These are phyloP conservation scores for Russula ochroleuca DNA, from an alignment of 768 basidiomycete genomes.

Conservation along the genomic window DNA sequence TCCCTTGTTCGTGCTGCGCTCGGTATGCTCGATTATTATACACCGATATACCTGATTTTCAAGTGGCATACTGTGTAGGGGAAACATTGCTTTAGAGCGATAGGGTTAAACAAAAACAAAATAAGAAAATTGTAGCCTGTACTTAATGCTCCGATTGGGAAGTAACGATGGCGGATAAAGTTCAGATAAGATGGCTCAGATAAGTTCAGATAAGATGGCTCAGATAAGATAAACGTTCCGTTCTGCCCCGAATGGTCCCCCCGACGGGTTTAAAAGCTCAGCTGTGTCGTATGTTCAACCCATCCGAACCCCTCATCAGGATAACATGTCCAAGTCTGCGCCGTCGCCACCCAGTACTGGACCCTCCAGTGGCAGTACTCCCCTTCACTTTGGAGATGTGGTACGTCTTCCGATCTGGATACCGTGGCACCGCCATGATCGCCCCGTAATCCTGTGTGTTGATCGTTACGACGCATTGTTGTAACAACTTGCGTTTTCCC, in stretches of 20 bases:
- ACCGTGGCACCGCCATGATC: conserved; percentile 16
- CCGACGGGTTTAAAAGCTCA: background rate
- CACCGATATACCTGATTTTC: background rate
- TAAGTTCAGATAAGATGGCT: too few relatives aligned
- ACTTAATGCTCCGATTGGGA: background rate
- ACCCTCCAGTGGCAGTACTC: conserved; percentile 29
- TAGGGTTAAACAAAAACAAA: background rate
- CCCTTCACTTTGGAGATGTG: conserved; percentile 40
- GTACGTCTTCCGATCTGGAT: conserved; percentile 34
- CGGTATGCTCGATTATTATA: conserved; percentile 45
- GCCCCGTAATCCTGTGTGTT: conserved; percentile 15
- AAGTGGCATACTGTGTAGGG: conserved; percentile 17
- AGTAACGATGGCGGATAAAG: too few relatives aligned
- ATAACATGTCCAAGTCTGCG: conserved; percentile 28
- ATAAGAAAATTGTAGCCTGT: background rate
- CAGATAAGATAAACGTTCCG: too few relatives aligned
- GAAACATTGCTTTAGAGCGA: conserved; percentile 30
- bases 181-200: too few relatives aligned
- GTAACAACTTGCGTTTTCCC: conserved; percentile 5
- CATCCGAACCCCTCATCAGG: background rate
- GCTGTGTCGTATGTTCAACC: background rate
- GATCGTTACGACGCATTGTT: conserved; percentile 29
- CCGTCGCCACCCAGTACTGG: background rate
- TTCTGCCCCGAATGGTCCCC: too few relatives aligned
- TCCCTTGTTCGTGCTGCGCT: conserved; percentile 79